phyloP scores from a whole-genome alignment of 2,329 filamentous ascomycete species.

The Chalara sp. region DNA sequence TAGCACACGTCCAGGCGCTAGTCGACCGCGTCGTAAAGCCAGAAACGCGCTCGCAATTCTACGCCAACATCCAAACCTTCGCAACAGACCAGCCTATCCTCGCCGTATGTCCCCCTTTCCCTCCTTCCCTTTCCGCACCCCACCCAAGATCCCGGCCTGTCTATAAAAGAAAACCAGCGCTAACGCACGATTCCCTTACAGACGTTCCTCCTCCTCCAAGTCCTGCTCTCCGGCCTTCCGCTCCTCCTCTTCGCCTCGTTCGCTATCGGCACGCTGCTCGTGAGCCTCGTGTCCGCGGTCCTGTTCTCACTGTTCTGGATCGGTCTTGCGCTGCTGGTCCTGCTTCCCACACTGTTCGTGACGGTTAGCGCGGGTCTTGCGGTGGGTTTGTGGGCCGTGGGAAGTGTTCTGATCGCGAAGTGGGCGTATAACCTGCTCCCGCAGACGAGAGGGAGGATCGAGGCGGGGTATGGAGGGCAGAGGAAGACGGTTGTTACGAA shows the following conservation, averaged over 20 bases:
- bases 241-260: constrained; percentile 64
- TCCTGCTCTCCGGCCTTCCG: constrained; percentile 59
- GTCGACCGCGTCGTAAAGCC: constrained; percentile 52
- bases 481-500: constrained; percentile 18
- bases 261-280: constrained; percentile 51
- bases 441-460: constrained; percentile 12
- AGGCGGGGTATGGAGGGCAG: constrained; percentile 15
- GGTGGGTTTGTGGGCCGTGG: constrained; percentile 62
- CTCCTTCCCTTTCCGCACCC: neutral
- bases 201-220: constrained; percentile 62
- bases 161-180: neutral
- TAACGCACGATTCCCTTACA: constrained; percentile 25
- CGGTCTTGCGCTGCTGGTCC: constrained; percentile 57
- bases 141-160: neutral
- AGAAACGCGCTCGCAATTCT: constrained; percentile 49
- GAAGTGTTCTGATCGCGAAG: constrained; percentile 45
- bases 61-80: constrained; percentile 47
- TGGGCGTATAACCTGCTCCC: constrained; percentile 36
- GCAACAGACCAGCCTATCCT: constrained; percentile 60
- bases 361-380: constrained; percentile 55
- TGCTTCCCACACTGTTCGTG: constrained; percentile 63
- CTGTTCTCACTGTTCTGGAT: constrained; percentile 58
- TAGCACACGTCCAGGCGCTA: constrained; percentile 13
- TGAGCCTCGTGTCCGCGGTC: constrained; percentile 55
- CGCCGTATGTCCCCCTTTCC: constrained; percentile 44